phyloP scores from a whole-genome alignment of 495 filamentous ascomycete genomes.

The Neurospora sp. region DNA sequence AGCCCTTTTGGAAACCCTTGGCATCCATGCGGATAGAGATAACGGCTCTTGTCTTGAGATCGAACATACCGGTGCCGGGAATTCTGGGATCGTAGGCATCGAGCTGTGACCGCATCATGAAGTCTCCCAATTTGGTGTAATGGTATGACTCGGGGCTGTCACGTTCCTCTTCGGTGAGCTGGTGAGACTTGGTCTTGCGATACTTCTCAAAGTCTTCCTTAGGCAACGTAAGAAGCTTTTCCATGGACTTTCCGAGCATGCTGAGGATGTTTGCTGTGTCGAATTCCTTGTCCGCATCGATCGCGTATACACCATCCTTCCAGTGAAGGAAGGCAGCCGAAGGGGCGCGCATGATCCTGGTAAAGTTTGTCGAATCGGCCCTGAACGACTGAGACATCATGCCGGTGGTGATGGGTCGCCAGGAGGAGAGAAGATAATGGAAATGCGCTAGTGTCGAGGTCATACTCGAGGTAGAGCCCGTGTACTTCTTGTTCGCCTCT shows the following conservation, averaged over 20 bases:
- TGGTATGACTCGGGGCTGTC: slow-evolving; percentile 67
- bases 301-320: slow-evolving; percentile 82
- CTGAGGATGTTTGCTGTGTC: slow-evolving; percentile 77
- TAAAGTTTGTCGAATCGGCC: slow-evolving; percentile 52
- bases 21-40: slow-evolving; percentile 82
- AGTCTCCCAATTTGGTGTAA: slow-evolving; percentile 80
- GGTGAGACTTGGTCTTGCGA: slow-evolving; percentile 50
- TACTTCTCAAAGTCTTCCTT: slow-evolving; percentile 80
- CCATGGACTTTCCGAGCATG: slow-evolving; percentile 89
- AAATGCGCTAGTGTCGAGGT: slow-evolving; percentile 79
- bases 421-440: slow-evolving; percentile 80
- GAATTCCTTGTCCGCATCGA: slow-evolving; percentile 93
- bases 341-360: slow-evolving; percentile 56
- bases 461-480: slow-evolving; percentile 95
- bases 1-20: slow-evolving; percentile 55
- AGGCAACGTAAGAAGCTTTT: slow-evolving; percentile 82
- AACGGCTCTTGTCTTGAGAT: slow-evolving; percentile 91
- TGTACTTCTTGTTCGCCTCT: slow-evolving; percentile 65
- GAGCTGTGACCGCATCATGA: slow-evolving; percentile 91
- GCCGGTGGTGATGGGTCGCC: slow-evolving; percentile 57
- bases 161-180: slow-evolving; percentile 54
- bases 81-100: slow-evolving; percentile 82
- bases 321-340: slow-evolving; percentile 75
- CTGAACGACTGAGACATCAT: slow-evolving; percentile 58
- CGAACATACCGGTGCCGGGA: slow-evolving; percentile 91